Conservation (phyloP, 2,329 filamentous ascomycete species). For the Cyanodermella asteris region DNA sequence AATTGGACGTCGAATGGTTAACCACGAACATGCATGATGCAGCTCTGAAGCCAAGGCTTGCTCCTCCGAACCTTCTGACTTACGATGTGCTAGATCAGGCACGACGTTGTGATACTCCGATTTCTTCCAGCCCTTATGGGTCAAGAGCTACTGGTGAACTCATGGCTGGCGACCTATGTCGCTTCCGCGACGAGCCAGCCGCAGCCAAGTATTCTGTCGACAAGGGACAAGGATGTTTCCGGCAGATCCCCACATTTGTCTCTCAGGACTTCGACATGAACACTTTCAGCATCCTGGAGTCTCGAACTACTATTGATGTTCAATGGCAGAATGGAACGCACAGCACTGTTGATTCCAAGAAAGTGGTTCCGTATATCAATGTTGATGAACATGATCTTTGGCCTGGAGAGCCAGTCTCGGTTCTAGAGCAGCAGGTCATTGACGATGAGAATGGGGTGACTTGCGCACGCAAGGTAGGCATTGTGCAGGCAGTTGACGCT, state of each 20-base stretch:
- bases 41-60: slow-evolving; percentile 6
- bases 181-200: too few species aligned
- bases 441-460: slow-evolving; percentile 6
- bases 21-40: slow-evolving; percentile 18
- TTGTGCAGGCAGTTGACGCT: slow-evolving; percentile 34
- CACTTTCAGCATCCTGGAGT: slow-evolving; percentile 28
- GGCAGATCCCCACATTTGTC: slow-evolving; percentile 22
- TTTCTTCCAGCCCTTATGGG: too few species aligned
- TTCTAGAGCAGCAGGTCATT: slow-evolving; percentile 17
- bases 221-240: too few species aligned
- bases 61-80: slow-evolving; percentile 13
- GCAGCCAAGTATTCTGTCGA: too few species aligned
- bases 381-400: slow-evolving; percentile 35
- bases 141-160: too few species aligned
- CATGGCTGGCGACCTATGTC: too few species aligned
- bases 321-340: slow-evolving; percentile 36
- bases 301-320: slow-evolving; percentile 27
- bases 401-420: slow-evolving; percentile 33
- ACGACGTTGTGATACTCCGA: too few species aligned
- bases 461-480: slow-evolving; percentile 25
- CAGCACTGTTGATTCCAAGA: slow-evolving; percentile 22
- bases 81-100: slow-evolving; percentile 21
- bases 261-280: slow-evolving; percentile 37
- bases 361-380: slow-evolving; percentile 27
- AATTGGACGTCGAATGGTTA: slow-evolving; percentile 30